Evolutionary conservation across 805 yeast species (phyloP).

Genomic region (Danielia reshetovae): DNA sequence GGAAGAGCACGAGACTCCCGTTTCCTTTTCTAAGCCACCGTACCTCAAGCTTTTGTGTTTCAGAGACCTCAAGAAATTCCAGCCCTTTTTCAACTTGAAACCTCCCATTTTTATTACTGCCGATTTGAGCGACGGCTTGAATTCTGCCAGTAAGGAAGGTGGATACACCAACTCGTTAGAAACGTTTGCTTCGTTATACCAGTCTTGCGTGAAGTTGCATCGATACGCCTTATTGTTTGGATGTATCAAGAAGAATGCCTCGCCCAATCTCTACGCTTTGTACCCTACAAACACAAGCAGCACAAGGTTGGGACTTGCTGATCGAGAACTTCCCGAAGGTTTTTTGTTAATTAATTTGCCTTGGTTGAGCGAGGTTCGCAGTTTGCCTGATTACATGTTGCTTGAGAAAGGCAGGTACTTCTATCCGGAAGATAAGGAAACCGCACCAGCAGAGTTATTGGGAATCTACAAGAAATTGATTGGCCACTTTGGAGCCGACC

Average conservation of each 20-base stretch:
- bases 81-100: constrained; percentile 48
- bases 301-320: constrained; percentile 15
- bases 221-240: constrained; percentile 76
- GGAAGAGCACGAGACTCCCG: constrained; percentile 1
- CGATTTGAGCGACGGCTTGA: constrained; percentile 43
- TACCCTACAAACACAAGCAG: constrained; percentile 46
- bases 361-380: constrained; percentile 69
- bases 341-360: constrained; percentile 69
- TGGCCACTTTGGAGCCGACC: constrained; percentile 38
- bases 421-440: constrained; percentile 7
- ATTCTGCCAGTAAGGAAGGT: constrained; percentile 24
- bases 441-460: constrained; percentile 16
- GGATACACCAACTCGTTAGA: constrained; percentile 57
- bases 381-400: constrained; percentile 46
- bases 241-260: constrained; percentile 46
- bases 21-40: constrained; percentile 32
- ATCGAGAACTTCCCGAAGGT: constrained; percentile 56
- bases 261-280: constrained; percentile 57
- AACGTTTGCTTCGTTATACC: constrained; percentile 66
- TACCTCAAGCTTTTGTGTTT: constrained; percentile 68
- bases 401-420: constrained; percentile 8
- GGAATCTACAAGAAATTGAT: constrained; percentile 22
- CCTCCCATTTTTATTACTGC: constrained; percentile 67
- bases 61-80: constrained; percentile 42
- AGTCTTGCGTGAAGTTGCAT: constrained; percentile 46